Conservation (phyloP, 2,329 filamentous ascomycete genomes). For the Penicillium aurantiogriseum region DNA sequence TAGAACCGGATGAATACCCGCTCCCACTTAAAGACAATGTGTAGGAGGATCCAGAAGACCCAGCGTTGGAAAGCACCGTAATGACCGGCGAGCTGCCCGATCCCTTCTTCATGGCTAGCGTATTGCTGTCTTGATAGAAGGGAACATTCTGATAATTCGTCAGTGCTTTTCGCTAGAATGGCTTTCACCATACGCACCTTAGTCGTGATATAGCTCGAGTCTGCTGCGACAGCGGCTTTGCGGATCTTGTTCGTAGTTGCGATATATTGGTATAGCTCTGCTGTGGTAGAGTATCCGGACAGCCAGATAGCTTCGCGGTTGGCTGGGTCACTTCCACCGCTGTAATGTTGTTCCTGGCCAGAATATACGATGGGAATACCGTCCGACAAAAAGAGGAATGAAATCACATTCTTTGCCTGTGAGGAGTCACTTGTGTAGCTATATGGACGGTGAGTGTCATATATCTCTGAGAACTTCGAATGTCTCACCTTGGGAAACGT, state of each 20-base stretch:
- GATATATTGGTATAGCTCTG: slow-evolving; percentile 53
- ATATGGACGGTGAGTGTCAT: not conserved
- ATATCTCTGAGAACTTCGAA: not conserved
- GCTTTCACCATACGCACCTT: slow-evolving; percentile 20
- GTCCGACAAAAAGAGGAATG: slow-evolving; percentile 58
- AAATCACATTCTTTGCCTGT: slow-evolving; percentile 61
- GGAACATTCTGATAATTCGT: slow-evolving; percentile 31
- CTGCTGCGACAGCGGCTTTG: slow-evolving; percentile 40
- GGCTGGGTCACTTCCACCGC: slow-evolving; percentile 50
- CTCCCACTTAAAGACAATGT: slow-evolving; percentile 24
- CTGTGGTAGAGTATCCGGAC: slow-evolving; percentile 48
- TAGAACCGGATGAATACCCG: slow-evolving; percentile 22
- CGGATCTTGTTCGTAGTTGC: slow-evolving; percentile 53
- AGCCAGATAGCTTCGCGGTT: slow-evolving; percentile 61
- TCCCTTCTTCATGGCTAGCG: slow-evolving; percentile 45
- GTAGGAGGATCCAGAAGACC: slow-evolving; percentile 28
- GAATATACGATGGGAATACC: slow-evolving; percentile 67
- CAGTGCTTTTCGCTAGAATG: not conserved
- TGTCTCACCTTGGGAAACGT: slow-evolving; percentile 48
- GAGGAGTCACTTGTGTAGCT: slow-evolving; percentile 35
- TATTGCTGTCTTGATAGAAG: slow-evolving; percentile 45
- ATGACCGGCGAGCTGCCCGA: slow-evolving; percentile 40
- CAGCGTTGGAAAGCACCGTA: slow-evolving; percentile 47
- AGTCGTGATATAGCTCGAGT: slow-evolving; percentile 43
- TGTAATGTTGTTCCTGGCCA: slow-evolving; percentile 65